These are phyloP conservation scores for Vigna unguiculata DNA, from an alignment of 306 rosid genomes.

Conservation along the genomic window DNA sequence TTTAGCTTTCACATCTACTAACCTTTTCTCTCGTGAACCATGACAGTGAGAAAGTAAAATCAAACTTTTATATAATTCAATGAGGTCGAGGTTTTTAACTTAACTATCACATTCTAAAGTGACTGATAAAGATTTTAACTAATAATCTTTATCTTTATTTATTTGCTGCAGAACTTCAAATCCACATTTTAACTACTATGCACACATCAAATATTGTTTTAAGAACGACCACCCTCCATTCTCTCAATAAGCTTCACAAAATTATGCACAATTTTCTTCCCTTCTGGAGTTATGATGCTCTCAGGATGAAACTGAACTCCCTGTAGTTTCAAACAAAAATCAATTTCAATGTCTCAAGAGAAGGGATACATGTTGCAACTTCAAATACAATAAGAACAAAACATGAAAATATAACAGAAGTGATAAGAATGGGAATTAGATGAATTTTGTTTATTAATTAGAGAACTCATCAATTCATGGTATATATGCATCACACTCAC, in stretches of 20 bases:
- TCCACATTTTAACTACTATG: not conserved
- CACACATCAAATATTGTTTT: constrained; percentile 19
- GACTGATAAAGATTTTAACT: not conserved
- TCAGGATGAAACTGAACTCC: constrained; percentile 99
- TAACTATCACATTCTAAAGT: not conserved
- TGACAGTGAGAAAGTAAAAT: not conserved
- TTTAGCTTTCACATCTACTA: too few species aligned
- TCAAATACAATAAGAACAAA: not conserved
- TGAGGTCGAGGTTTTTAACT: not conserved
- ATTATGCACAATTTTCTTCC: constrained; percentile 70
- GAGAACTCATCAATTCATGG: not conserved
- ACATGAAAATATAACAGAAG: too few species aligned
- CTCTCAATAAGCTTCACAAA: constrained; percentile 75
- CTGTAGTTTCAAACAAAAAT: constrained; percentile 54
- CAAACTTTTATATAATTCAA: not conserved
- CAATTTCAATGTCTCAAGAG: not conserved
- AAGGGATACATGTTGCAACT: not conserved
- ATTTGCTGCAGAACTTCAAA: not conserved
- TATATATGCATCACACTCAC: not conserved
- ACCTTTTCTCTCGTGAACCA: too few species aligned
- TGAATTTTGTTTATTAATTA: too few species aligned
- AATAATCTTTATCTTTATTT: not conserved
- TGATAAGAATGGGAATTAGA: too few species aligned
- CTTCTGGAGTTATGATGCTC: constrained; percentile 87
- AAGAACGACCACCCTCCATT: constrained; percentile 51